These are phyloP conservation scores for Cladophialophora yegresii DNA, from an alignment of 2,329 filamentous ascomycete species.

Conservation along the genomic window DNA sequence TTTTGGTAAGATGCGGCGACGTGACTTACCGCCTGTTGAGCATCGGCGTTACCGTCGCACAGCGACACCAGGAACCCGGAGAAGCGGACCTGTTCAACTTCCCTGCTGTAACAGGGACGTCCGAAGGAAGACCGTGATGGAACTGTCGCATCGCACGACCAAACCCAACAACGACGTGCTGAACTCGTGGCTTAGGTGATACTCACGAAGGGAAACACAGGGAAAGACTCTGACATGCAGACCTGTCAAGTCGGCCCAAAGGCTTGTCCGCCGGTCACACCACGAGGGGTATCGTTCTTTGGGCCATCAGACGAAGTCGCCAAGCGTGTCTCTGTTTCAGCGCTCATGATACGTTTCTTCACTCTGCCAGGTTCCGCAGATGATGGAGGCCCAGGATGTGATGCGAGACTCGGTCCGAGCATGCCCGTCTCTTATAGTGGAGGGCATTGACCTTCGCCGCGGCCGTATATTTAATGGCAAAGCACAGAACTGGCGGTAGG, in stretches of 20 bases:
- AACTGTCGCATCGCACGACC: slow-evolving; percentile 3
- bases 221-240: not conserved
- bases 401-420: no score
- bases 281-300: not conserved
- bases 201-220: not conserved
- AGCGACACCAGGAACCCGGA: slow-evolving; percentile 5
- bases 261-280: not conserved
- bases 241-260: not conserved
- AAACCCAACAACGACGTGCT: slow-evolving; percentile 2
- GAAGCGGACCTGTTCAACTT: not conserved
- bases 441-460: not conserved
- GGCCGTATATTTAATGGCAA: not conserved
- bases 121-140: not conserved
- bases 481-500: not conserved
- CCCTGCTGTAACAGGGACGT: not conserved
- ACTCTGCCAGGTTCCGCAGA: not conserved
- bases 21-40: slow-evolving; percentile 8
- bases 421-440: no score
- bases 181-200: slow-evolving; percentile 1
- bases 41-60: not conserved
- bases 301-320: no score
- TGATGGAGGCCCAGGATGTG: not conserved
- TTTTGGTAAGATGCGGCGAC: not conserved
- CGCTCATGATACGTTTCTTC: not conserved
- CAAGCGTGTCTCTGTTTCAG: not conserved